Conservation (phyloP, 495 filamentous ascomycete species). For the Neurospora sp. region DNA sequence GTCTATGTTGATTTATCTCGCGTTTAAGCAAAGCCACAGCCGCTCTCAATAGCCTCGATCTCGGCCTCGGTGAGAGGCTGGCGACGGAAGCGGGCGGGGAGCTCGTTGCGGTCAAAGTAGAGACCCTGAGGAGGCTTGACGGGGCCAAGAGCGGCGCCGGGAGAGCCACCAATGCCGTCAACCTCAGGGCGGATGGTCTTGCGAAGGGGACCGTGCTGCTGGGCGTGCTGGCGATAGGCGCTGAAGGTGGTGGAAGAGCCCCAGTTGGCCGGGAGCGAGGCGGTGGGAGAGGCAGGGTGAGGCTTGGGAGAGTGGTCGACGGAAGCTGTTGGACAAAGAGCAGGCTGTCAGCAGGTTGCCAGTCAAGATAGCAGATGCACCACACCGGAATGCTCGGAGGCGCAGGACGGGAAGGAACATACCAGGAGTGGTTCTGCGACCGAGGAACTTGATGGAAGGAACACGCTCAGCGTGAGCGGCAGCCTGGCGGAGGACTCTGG, state of each 20-base stretch:
- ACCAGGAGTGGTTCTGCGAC: constrained; percentile 78
- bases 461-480: constrained; percentile 53
- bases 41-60: constrained; percentile 92
- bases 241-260: constrained; percentile 57
- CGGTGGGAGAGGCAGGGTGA: constrained; percentile 49
- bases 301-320: constrained; percentile 73
- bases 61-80: constrained; percentile 62
- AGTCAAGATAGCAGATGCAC: neutral
- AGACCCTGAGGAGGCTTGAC: constrained; percentile 61
- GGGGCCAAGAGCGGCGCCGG: constrained; percentile 60
- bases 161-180: constrained; percentile 50
- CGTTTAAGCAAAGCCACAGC: constrained; percentile 49
- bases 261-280: constrained; percentile 44
- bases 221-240: constrained; percentile 80
- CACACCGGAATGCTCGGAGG: neutral
- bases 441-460: constrained; percentile 85
- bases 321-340: constrained; percentile 36
- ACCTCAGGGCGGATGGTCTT: constrained; percentile 38
- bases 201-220: constrained; percentile 84
- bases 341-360: constrained; percentile 1
- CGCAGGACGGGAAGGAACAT: constrained; percentile 23
- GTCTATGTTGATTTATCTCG: neutral
- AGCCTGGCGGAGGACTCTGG: constrained; percentile 56
- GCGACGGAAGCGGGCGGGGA: constrained; percentile 74
- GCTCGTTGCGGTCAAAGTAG: constrained; percentile 81